A percentile compares a stretch with the other conserved stretches of the same genome.
Conservation (phyloP, 169 alveolate species). For the Theileria luwenshuni region DNA sequence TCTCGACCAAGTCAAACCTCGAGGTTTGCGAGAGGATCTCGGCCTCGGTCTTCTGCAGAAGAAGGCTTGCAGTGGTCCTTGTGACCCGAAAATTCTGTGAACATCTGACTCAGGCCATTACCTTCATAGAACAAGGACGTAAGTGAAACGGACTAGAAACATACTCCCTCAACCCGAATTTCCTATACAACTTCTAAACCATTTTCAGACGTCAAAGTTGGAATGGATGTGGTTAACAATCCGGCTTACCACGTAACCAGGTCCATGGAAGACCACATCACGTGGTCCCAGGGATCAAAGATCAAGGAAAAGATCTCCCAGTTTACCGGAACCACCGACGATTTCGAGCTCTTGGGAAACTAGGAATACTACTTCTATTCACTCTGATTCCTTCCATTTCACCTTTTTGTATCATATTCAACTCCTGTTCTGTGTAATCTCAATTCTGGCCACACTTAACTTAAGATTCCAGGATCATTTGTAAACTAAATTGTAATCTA, state of each 20-base stretch:
- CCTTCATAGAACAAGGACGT: constrained; percentile 96
- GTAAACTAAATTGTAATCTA: too few species aligned
- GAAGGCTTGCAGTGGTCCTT: constrained; percentile 95
- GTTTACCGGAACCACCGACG: constrained; percentile 70
- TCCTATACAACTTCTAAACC: background rate
- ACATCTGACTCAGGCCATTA: constrained; percentile 91
- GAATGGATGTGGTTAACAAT: constrained; percentile 92
- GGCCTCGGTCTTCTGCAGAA: constrained; percentile 95
- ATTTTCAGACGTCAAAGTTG: constrained; percentile 83
- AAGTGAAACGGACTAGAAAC: constrained; percentile 24
- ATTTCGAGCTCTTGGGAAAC: constrained; percentile 76
- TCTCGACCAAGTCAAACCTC: constrained; percentile 86
- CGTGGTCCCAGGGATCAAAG: constrained; percentile 95
- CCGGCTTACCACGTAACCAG: constrained; percentile 96
- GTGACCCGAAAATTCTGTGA: constrained; percentile 91
- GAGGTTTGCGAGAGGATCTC: constrained; percentile 89
- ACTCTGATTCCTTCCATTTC: too few species aligned
- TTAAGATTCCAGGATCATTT: too few species aligned
- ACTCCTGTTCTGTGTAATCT: too few species aligned
- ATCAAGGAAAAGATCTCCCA: constrained; percentile 76
- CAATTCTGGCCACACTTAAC: too few species aligned
- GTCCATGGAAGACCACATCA: constrained; percentile 94
- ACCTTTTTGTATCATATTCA: too few species aligned
- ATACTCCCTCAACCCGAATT: background rate
- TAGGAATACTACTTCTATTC: too few species aligned